Base-by-base conservation (phyloP, 139 green algal genomes). In the Monoraphidium neglectum region DNA sequence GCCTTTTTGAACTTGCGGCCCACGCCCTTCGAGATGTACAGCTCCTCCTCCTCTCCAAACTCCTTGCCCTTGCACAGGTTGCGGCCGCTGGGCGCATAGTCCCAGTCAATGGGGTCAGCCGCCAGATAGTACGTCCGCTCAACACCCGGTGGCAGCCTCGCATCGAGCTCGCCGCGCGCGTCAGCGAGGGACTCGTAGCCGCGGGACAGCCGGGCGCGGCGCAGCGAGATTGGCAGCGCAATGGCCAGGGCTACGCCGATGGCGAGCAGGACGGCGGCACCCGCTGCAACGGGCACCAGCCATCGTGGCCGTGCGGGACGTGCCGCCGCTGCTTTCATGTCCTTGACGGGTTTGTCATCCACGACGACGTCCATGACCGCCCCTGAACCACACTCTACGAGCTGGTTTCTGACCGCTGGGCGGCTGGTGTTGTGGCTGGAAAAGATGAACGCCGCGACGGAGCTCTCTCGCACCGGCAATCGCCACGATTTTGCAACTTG, bases 51-150 rank as follows among this genome's bases (percentile, higher is more conserved):
- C 23, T 49, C 49, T 0, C 57, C 73, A 23, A 74, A 80, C 4
- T 47, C 36, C 65, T 63, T 38, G 53, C 43, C 43, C 1, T 28
- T 64, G 65, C 74, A 80, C 32, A 68, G 26, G 65, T 80, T 57
- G 26, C 47, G 60, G 36, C 71, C 65, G 32, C 38, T n/a, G 1
- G 86, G 86, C 1, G 78, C 76, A 54, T 87, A 91, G 76, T 91
- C 81, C 86, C 86, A 91, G 18, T 80, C 57, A 1, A 88, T 74
- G 24, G 68, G 21, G 38, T 91, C 83, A 23, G 83, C 83, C 46
- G 61, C 56, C 5, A 90, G 33, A 74, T 83, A 89, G 35, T 79
- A 83, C 0, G 37, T 83, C 18, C 85, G 78, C 12, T 63, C 68
- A 28, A 65, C 67, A 60, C 61, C 51, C 5, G 46, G 46, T 5